Evolutionary conservation across 345 rosid genomes (phyloP).

Genomic region (Stellera chamaejasme): DNA sequence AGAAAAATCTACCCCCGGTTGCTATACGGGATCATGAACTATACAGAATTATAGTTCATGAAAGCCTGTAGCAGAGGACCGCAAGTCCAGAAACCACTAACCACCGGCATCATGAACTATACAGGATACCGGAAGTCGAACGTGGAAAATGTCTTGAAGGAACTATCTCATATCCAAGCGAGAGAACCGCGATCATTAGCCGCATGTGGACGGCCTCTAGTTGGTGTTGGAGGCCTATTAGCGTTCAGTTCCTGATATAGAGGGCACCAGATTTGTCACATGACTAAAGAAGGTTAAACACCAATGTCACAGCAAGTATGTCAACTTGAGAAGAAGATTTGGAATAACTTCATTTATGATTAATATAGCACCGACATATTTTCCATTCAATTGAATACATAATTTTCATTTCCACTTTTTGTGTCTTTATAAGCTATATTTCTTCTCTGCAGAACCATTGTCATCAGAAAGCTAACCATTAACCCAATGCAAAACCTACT

Average conservation of each 20-base stretch:
- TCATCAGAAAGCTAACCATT: no score
- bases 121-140: constrained; percentile 31
- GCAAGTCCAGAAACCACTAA: constrained; percentile 21
- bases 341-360: no score
- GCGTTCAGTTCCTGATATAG: constrained; percentile 78
- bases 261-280: constrained; percentile 2
- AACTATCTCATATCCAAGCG: constrained; percentile 70
- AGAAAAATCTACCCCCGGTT: constrained; percentile 19
- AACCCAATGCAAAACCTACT: no score
- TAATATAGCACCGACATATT: no score
- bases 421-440: no score
- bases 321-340: no score
- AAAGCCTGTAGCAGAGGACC: constrained; percentile 16
- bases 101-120: constrained; percentile 37
- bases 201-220: constrained; percentile 89
- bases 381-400: no score
- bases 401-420: no score
- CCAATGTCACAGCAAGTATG: not conserved
- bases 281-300: not conserved
- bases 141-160: constrained; percentile 23
- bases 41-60: no score
- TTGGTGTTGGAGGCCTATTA: constrained; percentile 91
- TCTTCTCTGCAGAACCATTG: no score
- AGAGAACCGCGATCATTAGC: constrained; percentile 81
- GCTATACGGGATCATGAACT: constrained; percentile 26